These are phyloP conservation scores for Aphanomyces cochlioides DNA, from an alignment of 352 stramenopile genomes.

Conservation along the genomic window DNA sequence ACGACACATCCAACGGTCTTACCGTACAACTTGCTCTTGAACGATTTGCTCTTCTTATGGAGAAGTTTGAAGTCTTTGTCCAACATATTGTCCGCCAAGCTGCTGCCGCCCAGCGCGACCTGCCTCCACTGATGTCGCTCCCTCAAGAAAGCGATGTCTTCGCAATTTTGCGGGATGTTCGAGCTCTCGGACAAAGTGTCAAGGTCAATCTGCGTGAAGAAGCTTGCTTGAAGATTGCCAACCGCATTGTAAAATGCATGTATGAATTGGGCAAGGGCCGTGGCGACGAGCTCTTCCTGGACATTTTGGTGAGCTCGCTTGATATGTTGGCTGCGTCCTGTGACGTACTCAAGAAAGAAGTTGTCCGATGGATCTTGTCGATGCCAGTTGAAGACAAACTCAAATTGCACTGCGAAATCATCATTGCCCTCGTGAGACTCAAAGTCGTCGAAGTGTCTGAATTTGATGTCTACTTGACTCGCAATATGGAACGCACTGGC, in stretches of 20 bases:
- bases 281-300: constrained; percentile 91
- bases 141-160: constrained; percentile 81
- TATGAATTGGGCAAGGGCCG: constrained; percentile 88
- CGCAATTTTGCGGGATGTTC: constrained; percentile 71
- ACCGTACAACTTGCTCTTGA: constrained; percentile 68
- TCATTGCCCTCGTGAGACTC: constrained; percentile 93
- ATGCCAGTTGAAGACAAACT: constrained; percentile 92
- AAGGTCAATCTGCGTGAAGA: constrained; percentile 82
- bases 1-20: constrained; percentile 42
- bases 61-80: constrained; percentile 86
- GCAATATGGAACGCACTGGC: constrained; percentile 92
- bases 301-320: constrained; percentile 93
- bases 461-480: constrained; percentile 93
- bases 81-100: constrained; percentile 80
- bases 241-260: constrained; percentile 96
- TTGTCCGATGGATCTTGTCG: constrained; percentile 92
- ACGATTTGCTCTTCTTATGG: constrained; percentile 76
- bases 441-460: constrained; percentile 91
- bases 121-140: constrained; percentile 66
- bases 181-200: constrained; percentile 65
- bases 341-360: constrained; percentile 91
- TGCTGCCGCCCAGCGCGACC: constrained; percentile 62
- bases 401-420: constrained; percentile 94
- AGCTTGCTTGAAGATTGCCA: constrained; percentile 92
- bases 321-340: constrained; percentile 90